Evolutionary conservation across 2,329 filamentous ascomycete genomes (phyloP).

Genomic region (Verruconis gallopava): DNA sequence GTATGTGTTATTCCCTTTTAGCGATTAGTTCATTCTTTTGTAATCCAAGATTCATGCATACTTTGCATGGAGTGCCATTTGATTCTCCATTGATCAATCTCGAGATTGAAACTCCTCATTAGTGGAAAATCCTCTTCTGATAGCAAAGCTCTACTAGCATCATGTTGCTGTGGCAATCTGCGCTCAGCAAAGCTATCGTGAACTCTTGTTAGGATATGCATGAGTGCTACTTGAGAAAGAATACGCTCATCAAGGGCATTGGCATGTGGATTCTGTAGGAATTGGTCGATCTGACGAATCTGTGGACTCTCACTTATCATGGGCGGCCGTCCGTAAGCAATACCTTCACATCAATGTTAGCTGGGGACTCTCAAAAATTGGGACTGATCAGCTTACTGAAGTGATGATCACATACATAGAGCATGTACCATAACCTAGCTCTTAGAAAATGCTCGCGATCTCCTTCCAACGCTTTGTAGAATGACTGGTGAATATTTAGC

Average conservation of each 20-base stretch:
- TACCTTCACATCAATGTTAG: too few relatives aligned
- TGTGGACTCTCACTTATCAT: constrained; percentile 23
- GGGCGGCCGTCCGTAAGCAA: constrained; percentile 25
- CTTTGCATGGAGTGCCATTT: constrained; percentile 10
- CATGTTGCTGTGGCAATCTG: constrained; percentile 10
- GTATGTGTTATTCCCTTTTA: constrained; percentile 32
- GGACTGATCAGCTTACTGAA: too few relatives aligned
- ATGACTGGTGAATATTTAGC: constrained; percentile 25
- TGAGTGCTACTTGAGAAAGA: constrained; percentile 12
- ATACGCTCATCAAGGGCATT: constrained; percentile 16
- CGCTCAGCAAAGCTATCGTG: constrained; percentile 13
- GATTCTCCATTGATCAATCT: constrained; percentile 10
- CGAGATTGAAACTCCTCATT: constrained; percentile 8
- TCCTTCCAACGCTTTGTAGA: constrained; percentile 22
- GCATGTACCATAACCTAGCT: constrained; percentile 25
- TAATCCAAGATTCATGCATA: too few relatives aligned
- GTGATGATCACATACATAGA: constrained; percentile 19
- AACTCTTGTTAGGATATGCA: constrained; percentile 10
- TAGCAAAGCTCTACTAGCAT: constrained; percentile 7
- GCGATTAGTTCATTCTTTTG: too few relatives aligned
- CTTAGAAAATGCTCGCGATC: constrained; percentile 21
- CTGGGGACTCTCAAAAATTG: too few relatives aligned
- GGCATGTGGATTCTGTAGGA: constrained; percentile 21
- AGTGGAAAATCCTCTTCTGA: constrained; percentile 5
- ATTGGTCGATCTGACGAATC: constrained; percentile 18